Base-by-base conservation (phyloP, 805 yeast genomes). In the Candida ulmi region DNA sequence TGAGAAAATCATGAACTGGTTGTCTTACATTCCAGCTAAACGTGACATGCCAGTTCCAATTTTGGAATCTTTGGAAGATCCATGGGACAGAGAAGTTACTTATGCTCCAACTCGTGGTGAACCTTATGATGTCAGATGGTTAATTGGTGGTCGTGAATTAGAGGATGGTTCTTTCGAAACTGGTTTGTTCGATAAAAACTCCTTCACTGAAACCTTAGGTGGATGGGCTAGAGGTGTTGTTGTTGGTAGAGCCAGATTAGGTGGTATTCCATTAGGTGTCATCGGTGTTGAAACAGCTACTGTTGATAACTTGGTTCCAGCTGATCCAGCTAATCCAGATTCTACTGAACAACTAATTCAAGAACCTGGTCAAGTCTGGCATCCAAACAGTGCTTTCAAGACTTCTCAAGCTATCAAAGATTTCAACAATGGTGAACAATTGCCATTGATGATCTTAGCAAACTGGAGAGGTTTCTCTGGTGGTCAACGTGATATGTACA, bases 391-490 rank as follows among this genome's bases (percentile, higher is more conserved):
- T 46, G 99, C 99, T 16, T 93, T 85, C 77, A 93, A 93, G 80
- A 93, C 99, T 33, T 95, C 99, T 3, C 99, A 93, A 71, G 98
- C 99, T 17, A 91, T 93, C 55, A 83, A 83, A 50, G 99, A 93
- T 62, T 93, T 93, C 79, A 93, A 93, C 74, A 71, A 88, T 60
- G 99, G 99, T 74, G 99, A 93, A 67, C 91, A 90, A 66, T 75
- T 93, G 59, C 99, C 99, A 48, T 74, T 93, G 65, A 86, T 93
- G 95, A 88, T 93, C 51, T 71, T 93, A 54, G 99, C 99, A 44
- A 93, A 93, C 78, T 93, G 99, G 99, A 86, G 99, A 80, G 99
- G 99, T 58, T 93, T 93, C 80, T 88, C 97, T 51, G 99, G 99
- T 73, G 99, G 99, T 63, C 99, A 93, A 74, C 86, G 97, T 62